Evolutionary conservation across 2,329 filamentous ascomycete species (phyloP), one percentile per base, ranked within the genome.

Genomic region (Hyphodiscus sp.): DNA sequence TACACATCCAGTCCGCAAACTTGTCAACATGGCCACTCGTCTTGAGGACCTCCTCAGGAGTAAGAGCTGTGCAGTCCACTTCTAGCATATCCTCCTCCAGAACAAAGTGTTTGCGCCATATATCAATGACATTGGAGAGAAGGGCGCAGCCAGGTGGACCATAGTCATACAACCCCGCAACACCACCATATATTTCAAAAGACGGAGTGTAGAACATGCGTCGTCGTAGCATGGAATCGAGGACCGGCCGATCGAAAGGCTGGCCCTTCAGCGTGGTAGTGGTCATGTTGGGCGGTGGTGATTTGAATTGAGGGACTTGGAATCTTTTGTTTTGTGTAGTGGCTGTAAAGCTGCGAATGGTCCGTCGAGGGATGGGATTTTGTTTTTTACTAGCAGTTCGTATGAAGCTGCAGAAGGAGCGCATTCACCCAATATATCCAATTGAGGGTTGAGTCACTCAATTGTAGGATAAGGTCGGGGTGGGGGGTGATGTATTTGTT

Each of bases 1-100:
- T 96, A 84, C 89, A 96, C 91, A 97, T 96, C 89, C 89, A 97
- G 72, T 97, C 92, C 15, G 65, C 67, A 53, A 97, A 97, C 73
- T 95, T 95, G 72, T 96, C 92, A 61, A 97, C 94, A 74, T 99
- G 94, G 60, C 94, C 94, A 70, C 84, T 89, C 51, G 92, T 96
- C 80, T 97, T 95, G 68, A 99, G 82, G 41, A 99, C 89, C 47
- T 94, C 88, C 66, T 94, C 84, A 33, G 94, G 94, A 42, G 94
- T 99, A 68, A 99, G 74, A 74, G 92, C 94, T 41, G 89, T 94
- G 75, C 90, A 95, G 67, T 89, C 85, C 53, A 89, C 77, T 70
- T 87, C 83, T 56, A 87, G 74, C 83, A 87, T 89, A 68, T 87
- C 83, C 71, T 89, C 85, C 69, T 85, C 80, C 41, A 87, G 73